Conservation (phyloP, 2,329 filamentous ascomycete species). For the Fusarium nisikadoi region DNA sequence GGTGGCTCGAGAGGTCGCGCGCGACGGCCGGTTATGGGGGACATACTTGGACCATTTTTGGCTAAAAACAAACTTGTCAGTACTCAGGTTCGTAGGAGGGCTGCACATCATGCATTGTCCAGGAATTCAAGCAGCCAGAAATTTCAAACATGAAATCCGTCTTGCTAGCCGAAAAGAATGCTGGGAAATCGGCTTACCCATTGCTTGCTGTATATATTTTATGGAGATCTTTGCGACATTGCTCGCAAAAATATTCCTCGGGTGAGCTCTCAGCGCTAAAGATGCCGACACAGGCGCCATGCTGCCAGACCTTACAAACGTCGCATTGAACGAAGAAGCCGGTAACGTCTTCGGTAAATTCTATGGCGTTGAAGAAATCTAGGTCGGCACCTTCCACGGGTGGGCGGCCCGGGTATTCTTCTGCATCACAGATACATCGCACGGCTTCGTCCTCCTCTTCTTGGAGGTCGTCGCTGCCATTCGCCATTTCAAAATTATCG, state of each 20-base stretch:
- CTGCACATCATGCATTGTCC: background rate
- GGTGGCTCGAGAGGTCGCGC: slow-evolving; percentile 68
- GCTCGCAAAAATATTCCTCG: slow-evolving; percentile 97
- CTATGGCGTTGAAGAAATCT: slow-evolving; percentile 67
- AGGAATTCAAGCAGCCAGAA: background rate
- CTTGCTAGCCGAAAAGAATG: background rate
- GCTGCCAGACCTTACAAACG: slow-evolving; percentile 97
- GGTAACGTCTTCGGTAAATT: slow-evolving; percentile 84
- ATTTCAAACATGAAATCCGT: background rate
- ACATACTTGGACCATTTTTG: slow-evolving; percentile 75
- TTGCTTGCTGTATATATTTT: slow-evolving; percentile 82
- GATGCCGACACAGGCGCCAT: slow-evolving; percentile 96
- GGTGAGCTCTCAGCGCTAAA: slow-evolving; percentile 93
- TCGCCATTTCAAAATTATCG: slow-evolving; percentile 63
- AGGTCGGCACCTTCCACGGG: slow-evolving; percentile 69
- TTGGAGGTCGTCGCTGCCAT: slow-evolving; percentile 76
- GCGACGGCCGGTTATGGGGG: slow-evolving; percentile 67
- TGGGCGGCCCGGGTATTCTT: slow-evolving; percentile 91
- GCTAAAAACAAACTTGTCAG: slow-evolving; percentile 57
- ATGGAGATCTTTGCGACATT: slow-evolving; percentile 92
- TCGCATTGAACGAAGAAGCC: slow-evolving; percentile 99
- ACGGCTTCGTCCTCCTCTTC: slow-evolving; percentile 91
- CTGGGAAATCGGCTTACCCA: slow-evolving; percentile 72
- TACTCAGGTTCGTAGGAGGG: slow-evolving; percentile 11
- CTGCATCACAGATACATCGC: slow-evolving; percentile 91